These are phyloP conservation scores for Bruguiera hainesii DNA, from an alignment of 441 rosid species.

Conservation along the genomic window DNA sequence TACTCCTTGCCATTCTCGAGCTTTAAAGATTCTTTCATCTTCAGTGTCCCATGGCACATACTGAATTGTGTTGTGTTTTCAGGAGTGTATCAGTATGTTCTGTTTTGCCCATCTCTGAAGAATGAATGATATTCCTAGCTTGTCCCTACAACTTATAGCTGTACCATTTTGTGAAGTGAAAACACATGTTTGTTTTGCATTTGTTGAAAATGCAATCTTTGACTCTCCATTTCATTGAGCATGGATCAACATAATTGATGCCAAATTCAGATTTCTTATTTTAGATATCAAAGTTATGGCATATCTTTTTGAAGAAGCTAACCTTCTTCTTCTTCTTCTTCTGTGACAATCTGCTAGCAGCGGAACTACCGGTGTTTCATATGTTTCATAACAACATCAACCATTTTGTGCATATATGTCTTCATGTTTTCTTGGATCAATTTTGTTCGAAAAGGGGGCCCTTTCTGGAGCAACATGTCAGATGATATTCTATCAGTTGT, in stretches of 20 bases:
- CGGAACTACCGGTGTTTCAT: conserved; percentile 71
- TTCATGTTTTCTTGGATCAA: conserved; percentile 72
- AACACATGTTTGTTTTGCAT: too few relatives aligned
- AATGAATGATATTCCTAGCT: too few relatives aligned
- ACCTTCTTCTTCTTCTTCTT: not conserved
- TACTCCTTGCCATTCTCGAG: not conserved
- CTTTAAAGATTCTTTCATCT: not conserved
- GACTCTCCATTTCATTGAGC: not conserved
- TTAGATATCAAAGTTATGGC: not conserved
- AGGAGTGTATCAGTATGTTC: too few relatives aligned
- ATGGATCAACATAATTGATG: not conserved
- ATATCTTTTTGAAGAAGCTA: not conserved
- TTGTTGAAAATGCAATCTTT: too few relatives aligned
- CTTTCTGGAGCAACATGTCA: conserved; percentile 32
- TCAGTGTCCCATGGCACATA: not conserved
- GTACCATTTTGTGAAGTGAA: too few relatives aligned
- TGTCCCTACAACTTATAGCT: too few relatives aligned
- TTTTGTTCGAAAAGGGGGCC: conserved; percentile 40
- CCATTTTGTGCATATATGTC: conserved; percentile 63
- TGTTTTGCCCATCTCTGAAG: too few relatives aligned
- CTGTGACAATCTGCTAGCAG: conserved; percentile 35
- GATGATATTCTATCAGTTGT: conserved; percentile 40
- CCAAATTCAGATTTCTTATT: not conserved
- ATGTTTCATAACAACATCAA: conserved; percentile 64
- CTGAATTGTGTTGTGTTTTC: too few relatives aligned